These are phyloP conservation scores for Xylariaceae sp. DNA, from an alignment of 2,329 filamentous ascomycete species.

Conservation along the genomic window DNA sequence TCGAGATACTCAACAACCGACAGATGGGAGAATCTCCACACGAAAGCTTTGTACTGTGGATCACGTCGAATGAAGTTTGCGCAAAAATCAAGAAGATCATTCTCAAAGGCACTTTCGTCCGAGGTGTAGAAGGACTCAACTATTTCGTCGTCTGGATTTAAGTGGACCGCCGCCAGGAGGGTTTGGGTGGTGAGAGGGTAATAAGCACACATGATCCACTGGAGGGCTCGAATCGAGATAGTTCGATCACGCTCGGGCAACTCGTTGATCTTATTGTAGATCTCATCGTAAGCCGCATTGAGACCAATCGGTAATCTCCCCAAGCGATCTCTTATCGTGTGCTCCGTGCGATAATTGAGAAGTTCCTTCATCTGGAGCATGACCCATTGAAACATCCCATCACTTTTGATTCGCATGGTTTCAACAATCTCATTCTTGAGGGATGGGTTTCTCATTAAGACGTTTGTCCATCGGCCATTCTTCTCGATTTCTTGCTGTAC, in stretches of 20 bases:
- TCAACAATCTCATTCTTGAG: slow-evolving; percentile 8
- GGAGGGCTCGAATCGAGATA: slow-evolving; percentile 5
- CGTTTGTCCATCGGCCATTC: slow-evolving; percentile 5
- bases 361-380: slow-evolving; percentile 11
- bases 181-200: background rate
- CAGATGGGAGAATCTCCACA: slow-evolving; percentile 15
- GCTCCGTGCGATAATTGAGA: slow-evolving; percentile 4
- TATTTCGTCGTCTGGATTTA: slow-evolving; percentile 3
- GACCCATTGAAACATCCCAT: slow-evolving; percentile 17
- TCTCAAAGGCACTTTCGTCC: slow-evolving; percentile 2
- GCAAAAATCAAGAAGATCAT: slow-evolving; percentile 10
- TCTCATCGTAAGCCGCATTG: slow-evolving; percentile 11
- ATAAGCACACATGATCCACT: slow-evolving; percentile 11
- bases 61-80: slow-evolving; percentile 7
- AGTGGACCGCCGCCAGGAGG: slow-evolving; percentile 10
- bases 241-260: background rate
- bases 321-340: slow-evolving; percentile 1
- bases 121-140: background rate
- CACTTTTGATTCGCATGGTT: slow-evolving; percentile 3
- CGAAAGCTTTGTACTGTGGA: too few species aligned
- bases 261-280: background rate
- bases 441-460: background rate
- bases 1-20: slow-evolving; percentile 16
- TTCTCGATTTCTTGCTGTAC: slow-evolving; percentile 9
- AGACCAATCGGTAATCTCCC: slow-evolving; percentile 10